phyloP scores from a whole-genome alignment of 495 filamentous ascomycete genomes.

The Podospora pseudocomata region DNA sequence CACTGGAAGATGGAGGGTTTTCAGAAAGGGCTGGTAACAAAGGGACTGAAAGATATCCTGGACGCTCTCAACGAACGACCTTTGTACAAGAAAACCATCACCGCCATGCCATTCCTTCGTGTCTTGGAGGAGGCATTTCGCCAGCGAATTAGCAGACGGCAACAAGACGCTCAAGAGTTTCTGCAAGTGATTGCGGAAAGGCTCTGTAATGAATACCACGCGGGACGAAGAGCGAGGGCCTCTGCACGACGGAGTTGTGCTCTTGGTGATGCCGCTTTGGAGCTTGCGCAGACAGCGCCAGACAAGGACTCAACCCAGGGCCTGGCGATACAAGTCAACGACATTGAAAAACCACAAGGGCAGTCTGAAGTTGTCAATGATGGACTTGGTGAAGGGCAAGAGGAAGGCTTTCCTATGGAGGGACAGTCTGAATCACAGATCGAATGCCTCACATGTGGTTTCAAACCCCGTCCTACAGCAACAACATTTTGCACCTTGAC shows the following conservation, averaged over 20 bases:
- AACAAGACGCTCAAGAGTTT: conserved; percentile 99
- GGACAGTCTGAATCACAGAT: conserved; percentile 86
- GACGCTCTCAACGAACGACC: conserved; percentile 93
- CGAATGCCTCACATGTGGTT: conserved; percentile 84
- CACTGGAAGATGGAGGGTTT: conserved; percentile 67
- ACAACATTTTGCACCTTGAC: conserved; percentile 91
- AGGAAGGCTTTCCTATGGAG: conserved; percentile 81
- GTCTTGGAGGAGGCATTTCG: conserved; percentile 81
- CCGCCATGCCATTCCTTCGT: conserved; percentile 72
- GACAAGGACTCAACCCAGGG: background rate
- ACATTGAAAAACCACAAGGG: background rate
- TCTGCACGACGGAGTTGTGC: conserved; percentile 31
- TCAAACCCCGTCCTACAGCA: conserved; percentile 75
- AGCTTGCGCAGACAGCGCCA: background rate
- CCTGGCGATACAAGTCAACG: background rate
- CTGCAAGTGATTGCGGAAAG: conserved; percentile 89
- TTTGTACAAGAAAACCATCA: conserved; percentile 90
- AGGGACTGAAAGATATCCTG: conserved; percentile 85
- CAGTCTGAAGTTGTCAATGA: background rate
- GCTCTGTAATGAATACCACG: conserved; percentile 89
- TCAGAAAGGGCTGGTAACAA: conserved; percentile 77
- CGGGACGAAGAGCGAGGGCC: conserved; percentile 66
- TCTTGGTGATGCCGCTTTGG: background rate
- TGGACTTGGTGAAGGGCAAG: conserved; percentile 30
- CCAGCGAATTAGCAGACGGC: conserved; percentile 83